Evolutionary conservation across 2,329 filamentous ascomycete species (phyloP).

Genomic region (Shiraia bambusicola): DNA sequence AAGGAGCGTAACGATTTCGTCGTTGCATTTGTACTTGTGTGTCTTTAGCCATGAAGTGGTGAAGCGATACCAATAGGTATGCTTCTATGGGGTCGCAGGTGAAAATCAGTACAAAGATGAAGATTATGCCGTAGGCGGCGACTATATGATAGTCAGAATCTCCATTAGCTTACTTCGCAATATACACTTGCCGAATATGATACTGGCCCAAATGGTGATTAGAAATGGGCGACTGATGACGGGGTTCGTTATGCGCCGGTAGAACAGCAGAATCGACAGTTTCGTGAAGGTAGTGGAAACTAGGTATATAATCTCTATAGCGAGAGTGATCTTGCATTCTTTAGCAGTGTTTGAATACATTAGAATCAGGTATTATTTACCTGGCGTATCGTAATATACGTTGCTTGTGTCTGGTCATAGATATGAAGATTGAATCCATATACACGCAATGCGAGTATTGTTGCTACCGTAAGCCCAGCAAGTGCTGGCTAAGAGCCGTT

Average conservation of each 20-base stretch:
- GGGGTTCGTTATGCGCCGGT: conserved; percentile 16
- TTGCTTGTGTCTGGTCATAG: conserved; percentile 15
- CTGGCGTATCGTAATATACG: conserved; percentile 13
- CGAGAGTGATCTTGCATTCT: conserved; percentile 9
- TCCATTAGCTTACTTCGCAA: background rate
- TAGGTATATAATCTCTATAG: conserved; percentile 22
- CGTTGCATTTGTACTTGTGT: conserved; percentile 15
- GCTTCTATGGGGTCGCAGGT: conserved; percentile 17
- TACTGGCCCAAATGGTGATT: conserved; percentile 9
- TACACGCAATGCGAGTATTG: conserved; percentile 8
- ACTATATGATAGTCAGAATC: conserved; percentile 1
- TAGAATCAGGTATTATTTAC: background rate
- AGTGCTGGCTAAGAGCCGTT: conserved; percentile 4
- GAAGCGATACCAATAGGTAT: conserved; percentile 20
- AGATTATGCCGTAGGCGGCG: conserved; percentile 11
- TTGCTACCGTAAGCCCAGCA: conserved; percentile 9
- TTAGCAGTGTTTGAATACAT: background rate
- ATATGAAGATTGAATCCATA: conserved; percentile 16
- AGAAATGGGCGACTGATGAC: conserved; percentile 6
- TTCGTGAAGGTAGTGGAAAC: conserved; percentile 15
- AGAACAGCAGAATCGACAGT: conserved; percentile 20
- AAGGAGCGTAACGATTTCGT: conserved; percentile 12
- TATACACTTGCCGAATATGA: conserved; percentile 6
- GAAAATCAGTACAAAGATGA: conserved; percentile 12
- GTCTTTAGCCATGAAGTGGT: conserved; percentile 9